Conservation (phyloP, 1,284 basidiomycete species). For the Cutaneotrichosporon cavernicola region DNA sequence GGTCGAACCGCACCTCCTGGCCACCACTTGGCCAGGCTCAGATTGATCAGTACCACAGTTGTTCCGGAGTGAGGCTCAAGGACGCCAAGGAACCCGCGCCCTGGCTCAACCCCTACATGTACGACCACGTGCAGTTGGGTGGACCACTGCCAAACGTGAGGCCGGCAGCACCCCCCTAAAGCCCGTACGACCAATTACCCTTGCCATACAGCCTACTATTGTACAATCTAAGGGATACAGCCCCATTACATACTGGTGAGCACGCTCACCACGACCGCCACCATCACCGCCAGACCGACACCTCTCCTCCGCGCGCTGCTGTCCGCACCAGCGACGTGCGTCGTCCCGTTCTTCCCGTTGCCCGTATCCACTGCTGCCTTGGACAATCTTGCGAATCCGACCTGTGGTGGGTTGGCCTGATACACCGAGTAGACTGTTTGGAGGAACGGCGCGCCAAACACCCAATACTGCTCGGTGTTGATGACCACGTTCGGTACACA, state of each 20-base stretch:
- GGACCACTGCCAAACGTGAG: too few relatives aligned
- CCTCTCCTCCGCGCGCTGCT: conserved; percentile 5
- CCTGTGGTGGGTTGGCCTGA: neutral
- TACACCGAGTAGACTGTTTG: conserved; percentile 10
- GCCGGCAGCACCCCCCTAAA: too few relatives aligned
- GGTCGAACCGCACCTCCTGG: too few relatives aligned
- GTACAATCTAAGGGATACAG: neutral
- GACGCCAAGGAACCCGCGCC: too few relatives aligned
- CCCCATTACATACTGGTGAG: neutral
- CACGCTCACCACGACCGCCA: neutral
- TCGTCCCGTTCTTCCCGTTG: neutral
- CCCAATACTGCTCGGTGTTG: conserved; percentile 3
- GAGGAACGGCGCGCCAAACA: conserved; percentile 7
- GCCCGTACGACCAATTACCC: too few relatives aligned
- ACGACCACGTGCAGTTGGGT: too few relatives aligned
- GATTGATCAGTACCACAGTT: too few relatives aligned
- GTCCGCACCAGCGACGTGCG: neutral
- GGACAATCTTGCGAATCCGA: conserved; percentile 2
- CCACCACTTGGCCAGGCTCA: too few relatives aligned
- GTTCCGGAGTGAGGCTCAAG: too few relatives aligned
- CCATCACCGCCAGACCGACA: neutral
- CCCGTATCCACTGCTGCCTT: neutral
- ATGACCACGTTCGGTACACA: conserved; percentile 3
- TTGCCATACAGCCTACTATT: neutral
- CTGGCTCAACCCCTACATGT: too few relatives aligned